Evolutionary conservation across 805 yeast species (phyloP).

Genomic region (Ogataea allantospora): DNA sequence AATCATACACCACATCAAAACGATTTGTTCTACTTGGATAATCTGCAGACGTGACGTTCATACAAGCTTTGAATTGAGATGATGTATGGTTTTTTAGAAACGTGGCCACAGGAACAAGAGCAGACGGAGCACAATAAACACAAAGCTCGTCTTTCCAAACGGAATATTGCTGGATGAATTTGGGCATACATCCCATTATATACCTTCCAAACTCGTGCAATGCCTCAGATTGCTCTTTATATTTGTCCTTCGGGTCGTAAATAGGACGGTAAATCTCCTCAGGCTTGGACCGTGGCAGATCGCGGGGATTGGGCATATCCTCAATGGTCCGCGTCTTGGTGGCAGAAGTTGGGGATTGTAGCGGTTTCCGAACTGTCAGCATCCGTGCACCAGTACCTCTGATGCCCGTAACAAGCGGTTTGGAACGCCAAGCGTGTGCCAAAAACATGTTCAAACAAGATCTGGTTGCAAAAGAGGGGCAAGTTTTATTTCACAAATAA

Average conservation of each 20-base stretch:
- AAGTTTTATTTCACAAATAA: no score
- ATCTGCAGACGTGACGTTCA: constrained; percentile 86
- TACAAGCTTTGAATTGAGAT: constrained; percentile 71
- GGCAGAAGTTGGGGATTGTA: not conserved
- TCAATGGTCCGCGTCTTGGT: constrained; percentile 17
- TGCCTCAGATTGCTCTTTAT: constrained; percentile 62
- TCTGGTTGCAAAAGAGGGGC: constrained; percentile 6
- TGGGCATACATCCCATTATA: constrained; percentile 74
- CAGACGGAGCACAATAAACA: constrained; percentile 71
- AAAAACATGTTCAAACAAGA: not conserved
- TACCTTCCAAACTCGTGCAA: constrained; percentile 81
- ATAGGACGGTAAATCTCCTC: constrained; percentile 44
- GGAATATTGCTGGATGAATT: constrained; percentile 75
- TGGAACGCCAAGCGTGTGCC: not conserved
- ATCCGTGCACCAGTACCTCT: not conserved
- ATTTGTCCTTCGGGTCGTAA: constrained; percentile 76
- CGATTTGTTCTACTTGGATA: constrained; percentile 81
- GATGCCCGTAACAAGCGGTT: no score
- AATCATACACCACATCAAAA: constrained; percentile 83
- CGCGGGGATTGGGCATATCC: constrained; percentile 34
- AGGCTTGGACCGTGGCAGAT: constrained; percentile 34
- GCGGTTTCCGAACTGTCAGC: not conserved
- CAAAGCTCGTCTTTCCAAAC: constrained; percentile 91
- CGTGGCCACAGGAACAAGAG: constrained; percentile 65
- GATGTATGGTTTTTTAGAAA: constrained; percentile 78